Percentiles rank a stretch among this genome's conserved stretches.
Conservation (phyloP, 345 rosid genomes). For the Diplotaxis tenuifolia region DNA sequence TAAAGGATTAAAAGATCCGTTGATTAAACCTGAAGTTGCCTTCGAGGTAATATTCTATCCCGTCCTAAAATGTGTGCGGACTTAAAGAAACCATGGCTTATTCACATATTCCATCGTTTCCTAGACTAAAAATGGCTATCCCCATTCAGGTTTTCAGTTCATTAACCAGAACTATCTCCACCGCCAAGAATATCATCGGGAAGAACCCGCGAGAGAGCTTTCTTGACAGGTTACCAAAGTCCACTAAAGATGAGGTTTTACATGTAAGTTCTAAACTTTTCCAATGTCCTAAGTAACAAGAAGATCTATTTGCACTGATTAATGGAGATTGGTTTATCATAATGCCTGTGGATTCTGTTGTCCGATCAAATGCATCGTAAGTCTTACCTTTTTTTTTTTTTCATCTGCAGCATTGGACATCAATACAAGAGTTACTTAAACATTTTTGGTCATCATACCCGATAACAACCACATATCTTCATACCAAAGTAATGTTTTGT, state of each 20-base stretch:
- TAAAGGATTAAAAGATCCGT: not conserved
- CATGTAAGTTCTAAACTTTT: slow-evolving; percentile 30
- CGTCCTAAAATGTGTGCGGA: not conserved
- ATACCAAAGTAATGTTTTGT: slow-evolving; percentile 58
- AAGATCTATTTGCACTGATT: not conserved
- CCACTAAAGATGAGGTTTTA: slow-evolving; percentile 71
- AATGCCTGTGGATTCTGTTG: not conserved
- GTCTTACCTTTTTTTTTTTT: not conserved
- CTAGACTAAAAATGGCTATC: slow-evolving; percentile 3
- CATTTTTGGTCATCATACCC: slow-evolving; percentile 94
- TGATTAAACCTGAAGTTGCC: slow-evolving; percentile 38
- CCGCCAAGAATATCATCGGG: slow-evolving; percentile 67
- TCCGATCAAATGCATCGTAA: not conserved
- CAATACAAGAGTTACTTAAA: not conserved
- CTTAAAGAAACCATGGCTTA: slow-evolving; percentile 8
- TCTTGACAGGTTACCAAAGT: slow-evolving; percentile 68
- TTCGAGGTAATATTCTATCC: slow-evolving; percentile 50
- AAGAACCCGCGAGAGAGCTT: slow-evolving; percentile 76
- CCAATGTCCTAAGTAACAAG: not conserved
- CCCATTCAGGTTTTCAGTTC: slow-evolving; percentile 69
- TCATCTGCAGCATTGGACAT: not conserved
- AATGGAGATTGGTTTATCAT: not conserved
- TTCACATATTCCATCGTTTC: slow-evolving; percentile 10
- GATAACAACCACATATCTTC: slow-evolving; percentile 66
- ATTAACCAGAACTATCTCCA: slow-evolving; percentile 75